These are phyloP conservation scores for Clonostachys rosea DNA, from an alignment of 2,329 filamentous ascomycete genomes.

Conservation along the genomic window DNA sequence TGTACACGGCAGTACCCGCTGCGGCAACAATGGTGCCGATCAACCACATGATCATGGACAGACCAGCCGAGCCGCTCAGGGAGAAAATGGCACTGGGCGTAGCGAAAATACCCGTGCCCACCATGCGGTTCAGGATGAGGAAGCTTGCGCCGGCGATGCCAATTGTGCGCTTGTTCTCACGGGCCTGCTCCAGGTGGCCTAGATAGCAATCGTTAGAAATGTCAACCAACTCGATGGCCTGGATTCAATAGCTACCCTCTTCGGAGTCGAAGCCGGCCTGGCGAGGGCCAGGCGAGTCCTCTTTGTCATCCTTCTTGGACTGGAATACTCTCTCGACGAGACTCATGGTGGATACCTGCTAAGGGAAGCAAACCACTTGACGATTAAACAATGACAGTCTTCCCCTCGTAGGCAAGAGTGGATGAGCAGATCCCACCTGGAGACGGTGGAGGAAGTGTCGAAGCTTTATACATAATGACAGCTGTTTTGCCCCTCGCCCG, in stretches of 20 bases:
- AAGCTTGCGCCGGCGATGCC: conserved; percentile 50
- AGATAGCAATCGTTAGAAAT: neutral
- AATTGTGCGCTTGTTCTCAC: conserved; percentile 48
- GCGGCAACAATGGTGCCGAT: conserved; percentile 56
- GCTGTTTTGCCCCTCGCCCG: too few relatives aligned
- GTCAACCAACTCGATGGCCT: neutral
- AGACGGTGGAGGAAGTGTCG: too few relatives aligned
- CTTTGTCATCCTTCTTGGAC: neutral
- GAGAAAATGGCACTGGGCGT: conserved; percentile 54
- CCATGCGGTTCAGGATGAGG: conserved; percentile 61
- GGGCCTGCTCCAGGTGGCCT: conserved; percentile 10
- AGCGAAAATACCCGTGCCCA: conserved; percentile 64
- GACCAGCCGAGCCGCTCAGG: conserved; percentile 55
- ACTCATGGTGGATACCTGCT: conserved; percentile 1
- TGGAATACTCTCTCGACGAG: neutral
- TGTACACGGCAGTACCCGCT: conserved; percentile 59
- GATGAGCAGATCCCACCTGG: too few relatives aligned
- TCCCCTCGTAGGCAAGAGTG: too few relatives aligned
- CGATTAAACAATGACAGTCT: too few relatives aligned
- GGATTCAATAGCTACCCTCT: neutral
- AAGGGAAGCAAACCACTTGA: too few relatives aligned
- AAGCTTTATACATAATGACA: too few relatives aligned
- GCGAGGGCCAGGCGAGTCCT: neutral
- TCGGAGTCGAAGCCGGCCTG: neutral
- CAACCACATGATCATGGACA: conserved; percentile 60